phyloP scores from a whole-genome alignment of 2,329 filamentous ascomycete species.

The Cladosporium velox region DNA sequence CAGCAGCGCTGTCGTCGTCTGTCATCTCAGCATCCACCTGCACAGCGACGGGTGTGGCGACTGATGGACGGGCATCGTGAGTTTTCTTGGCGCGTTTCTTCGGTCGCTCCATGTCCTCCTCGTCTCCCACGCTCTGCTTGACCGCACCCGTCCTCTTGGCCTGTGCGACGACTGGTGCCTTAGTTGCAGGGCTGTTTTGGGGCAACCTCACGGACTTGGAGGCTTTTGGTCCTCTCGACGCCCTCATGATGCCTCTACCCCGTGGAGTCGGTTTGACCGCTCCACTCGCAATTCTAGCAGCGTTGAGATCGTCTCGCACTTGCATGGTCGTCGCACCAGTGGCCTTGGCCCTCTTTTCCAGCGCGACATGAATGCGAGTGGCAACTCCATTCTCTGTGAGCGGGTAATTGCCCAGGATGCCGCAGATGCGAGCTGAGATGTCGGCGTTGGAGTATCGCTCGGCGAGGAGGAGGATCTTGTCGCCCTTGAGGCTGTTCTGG shows the following conservation, averaged over 20 bases:
- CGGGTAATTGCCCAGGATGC: background rate
- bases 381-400: background rate
- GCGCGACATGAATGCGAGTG: background rate
- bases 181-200: background rate
- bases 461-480: background rate
- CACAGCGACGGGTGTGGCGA: background rate
- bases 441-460: background rate
- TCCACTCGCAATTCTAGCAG: background rate
- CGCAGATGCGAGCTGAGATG: background rate
- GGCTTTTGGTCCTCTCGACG: background rate
- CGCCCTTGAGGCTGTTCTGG: background rate
- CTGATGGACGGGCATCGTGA: background rate
- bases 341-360: background rate
- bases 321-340: background rate
- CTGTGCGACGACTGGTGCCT: background rate
- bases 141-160: background rate
- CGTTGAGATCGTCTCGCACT: background rate
- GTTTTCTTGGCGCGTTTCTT: background rate
- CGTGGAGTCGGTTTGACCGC: background rate
- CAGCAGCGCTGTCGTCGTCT: background rate
- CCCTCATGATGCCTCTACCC: background rate
- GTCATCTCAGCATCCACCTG: background rate
- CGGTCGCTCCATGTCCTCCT: background rate
- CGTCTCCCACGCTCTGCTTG: background rate
- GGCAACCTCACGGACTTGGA: background rate